Evolutionary conservation across 2,329 filamentous ascomycete species (phyloP).

Genomic region (Alternaria sp.): DNA sequence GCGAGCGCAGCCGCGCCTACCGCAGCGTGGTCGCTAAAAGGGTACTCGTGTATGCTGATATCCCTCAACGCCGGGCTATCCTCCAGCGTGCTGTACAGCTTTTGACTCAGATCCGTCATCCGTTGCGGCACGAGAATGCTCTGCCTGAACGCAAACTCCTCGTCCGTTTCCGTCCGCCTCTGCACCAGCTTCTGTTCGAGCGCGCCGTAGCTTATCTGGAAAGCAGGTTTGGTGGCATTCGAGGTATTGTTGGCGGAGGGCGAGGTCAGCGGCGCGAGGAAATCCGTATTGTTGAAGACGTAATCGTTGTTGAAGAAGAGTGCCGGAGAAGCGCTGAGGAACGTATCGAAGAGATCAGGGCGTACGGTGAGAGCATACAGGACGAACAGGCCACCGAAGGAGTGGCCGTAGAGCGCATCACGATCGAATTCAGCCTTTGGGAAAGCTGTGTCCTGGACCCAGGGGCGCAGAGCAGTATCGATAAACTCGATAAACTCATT

Average conservation of each 20-base stretch:
- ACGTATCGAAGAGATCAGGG: slow-evolving; percentile 56
- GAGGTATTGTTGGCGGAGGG: not conserved
- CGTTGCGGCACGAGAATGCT: slow-evolving; percentile 35
- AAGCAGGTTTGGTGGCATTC: slow-evolving; percentile 38
- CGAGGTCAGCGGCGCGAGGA: slow-evolving; percentile 33
- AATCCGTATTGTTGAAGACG: slow-evolving; percentile 42
- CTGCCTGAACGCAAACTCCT: slow-evolving; percentile 38
- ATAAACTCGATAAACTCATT: slow-evolving; percentile 58
- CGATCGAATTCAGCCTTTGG: slow-evolving; percentile 45
- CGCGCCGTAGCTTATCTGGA: slow-evolving; percentile 44
- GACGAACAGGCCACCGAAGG: slow-evolving; percentile 60
- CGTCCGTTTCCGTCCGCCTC: slow-evolving; percentile 40
- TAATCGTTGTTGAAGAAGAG: slow-evolving; percentile 60
- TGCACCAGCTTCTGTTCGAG: slow-evolving; percentile 40
- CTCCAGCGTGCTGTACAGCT: slow-evolving; percentile 37
- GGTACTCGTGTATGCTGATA: slow-evolving; percentile 41
- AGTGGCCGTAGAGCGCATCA: slow-evolving; percentile 61
- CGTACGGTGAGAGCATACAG: slow-evolving; percentile 57
- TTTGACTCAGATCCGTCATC: slow-evolving; percentile 35
- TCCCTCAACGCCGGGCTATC: slow-evolving; percentile 35
- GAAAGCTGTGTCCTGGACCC: slow-evolving; percentile 42
- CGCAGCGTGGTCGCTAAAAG: slow-evolving; percentile 45
- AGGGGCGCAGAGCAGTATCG: slow-evolving; percentile 52
- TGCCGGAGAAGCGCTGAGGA: slow-evolving; percentile 58
- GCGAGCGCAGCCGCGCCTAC: slow-evolving; percentile 39